Evolutionary conservation across 2,329 filamentous ascomycete genomes (phyloP).

Genomic region (Byssothecium circinans): DNA sequence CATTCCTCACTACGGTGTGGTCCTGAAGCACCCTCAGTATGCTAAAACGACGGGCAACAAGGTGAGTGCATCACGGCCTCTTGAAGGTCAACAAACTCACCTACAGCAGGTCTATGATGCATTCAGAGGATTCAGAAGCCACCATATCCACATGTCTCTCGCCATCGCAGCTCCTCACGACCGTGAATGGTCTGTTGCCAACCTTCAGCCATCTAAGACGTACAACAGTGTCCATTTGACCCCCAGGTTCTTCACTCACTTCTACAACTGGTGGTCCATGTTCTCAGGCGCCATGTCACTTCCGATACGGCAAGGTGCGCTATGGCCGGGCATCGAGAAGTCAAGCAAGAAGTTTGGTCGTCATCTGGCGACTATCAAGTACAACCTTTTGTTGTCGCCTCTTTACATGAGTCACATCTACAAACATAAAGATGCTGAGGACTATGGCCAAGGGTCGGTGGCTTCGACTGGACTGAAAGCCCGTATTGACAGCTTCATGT

Average conservation of each 20-base stretch:
- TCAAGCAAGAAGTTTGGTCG: constrained; percentile 98
- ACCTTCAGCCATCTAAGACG: constrained; percentile 75
- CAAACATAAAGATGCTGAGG: constrained; percentile 94
- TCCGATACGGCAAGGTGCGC: constrained; percentile 84
- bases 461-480: constrained; percentile 97
- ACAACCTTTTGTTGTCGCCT: constrained; percentile 88
- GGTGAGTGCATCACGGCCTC: constrained; percentile 13
- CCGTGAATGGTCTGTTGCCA: constrained; percentile 80
- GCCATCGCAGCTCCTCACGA: constrained; percentile 85
- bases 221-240: constrained; percentile 97
- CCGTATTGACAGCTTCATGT: constrained; percentile 93
- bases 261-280: constrained; percentile 96
- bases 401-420: constrained; percentile 96
- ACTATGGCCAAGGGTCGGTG: constrained; percentile 74
- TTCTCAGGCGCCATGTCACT: constrained; percentile 95
- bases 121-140: constrained; percentile 93
- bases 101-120: constrained; percentile 72
- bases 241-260: constrained; percentile 96
- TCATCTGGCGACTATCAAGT: constrained; percentile 98
- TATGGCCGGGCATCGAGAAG: constrained; percentile 93
- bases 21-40: constrained; percentile 78
- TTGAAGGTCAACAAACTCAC: constrained; percentile 16
- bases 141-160: constrained; percentile 94
- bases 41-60: constrained; percentile 61
- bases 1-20: constrained; percentile 86